Conservation (phyloP, 805 yeast genomes). For the Nakazawaea ernobii region DNA sequence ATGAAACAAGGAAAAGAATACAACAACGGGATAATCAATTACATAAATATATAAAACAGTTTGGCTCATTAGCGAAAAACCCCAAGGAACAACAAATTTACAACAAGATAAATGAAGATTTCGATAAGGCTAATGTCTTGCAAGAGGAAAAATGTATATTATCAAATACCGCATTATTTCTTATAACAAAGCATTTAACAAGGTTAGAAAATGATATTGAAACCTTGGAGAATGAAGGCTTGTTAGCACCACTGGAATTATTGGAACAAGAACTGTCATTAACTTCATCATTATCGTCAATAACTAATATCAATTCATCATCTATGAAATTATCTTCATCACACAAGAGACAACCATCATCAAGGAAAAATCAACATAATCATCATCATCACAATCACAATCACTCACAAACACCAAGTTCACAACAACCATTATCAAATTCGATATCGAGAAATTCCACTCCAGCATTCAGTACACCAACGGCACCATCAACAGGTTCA, state of each 20-base stretch:
- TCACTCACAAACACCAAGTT: not conserved
- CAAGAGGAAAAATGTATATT: conserved; percentile 76
- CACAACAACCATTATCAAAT: not conserved
- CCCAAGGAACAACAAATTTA: conserved; percentile 73
- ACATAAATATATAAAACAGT: conserved; percentile 74
- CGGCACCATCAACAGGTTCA: not conserved
- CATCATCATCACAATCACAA: not conserved
- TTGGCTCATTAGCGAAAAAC: conserved; percentile 75
- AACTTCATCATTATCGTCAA: not conserved
- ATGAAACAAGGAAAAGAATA: conserved; percentile 61
- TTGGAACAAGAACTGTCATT: conserved; percentile 12
- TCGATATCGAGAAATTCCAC: conserved; percentile 3
- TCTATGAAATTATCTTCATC: not conserved
- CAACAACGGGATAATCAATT: conserved; percentile 71
- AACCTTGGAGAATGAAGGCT: conserved; percentile 74
- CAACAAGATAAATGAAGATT: conserved; percentile 63
- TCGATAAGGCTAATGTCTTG: conserved; percentile 48
- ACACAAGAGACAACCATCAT: conserved; percentile 4
- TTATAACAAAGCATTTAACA: conserved; percentile 68
- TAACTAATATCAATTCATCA: not conserved
- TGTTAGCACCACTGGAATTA: conserved; percentile 49
- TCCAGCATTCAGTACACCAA: conserved; percentile 2
- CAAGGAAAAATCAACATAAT: not conserved
- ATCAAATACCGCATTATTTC: conserved; percentile 78
- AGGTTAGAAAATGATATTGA: conserved; percentile 72